Conservation (phyloP, 2,329 filamentous ascomycete species). For the Volutella citrinella region DNA sequence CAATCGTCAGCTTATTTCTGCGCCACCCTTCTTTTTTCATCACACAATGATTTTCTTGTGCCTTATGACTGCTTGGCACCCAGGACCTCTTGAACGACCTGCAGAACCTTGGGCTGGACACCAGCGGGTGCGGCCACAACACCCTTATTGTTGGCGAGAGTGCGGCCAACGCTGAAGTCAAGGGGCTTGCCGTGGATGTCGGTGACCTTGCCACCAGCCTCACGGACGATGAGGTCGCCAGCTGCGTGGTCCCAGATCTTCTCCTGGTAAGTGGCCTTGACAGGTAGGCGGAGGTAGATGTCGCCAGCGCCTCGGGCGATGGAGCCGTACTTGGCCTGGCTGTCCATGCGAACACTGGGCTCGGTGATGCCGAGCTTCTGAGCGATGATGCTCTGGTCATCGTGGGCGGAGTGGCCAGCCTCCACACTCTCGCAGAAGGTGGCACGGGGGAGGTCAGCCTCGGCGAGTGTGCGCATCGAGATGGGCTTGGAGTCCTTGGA, state of each 20-base stretch:
- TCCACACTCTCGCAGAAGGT: conserved; percentile 98
- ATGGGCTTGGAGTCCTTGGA: conserved; percentile 57
- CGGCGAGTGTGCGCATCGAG: conserved; percentile 69
- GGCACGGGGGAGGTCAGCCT: conserved; percentile 65
- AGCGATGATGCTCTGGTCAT: conserved; percentile 79
- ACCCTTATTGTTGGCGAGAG: conserved; percentile 85
- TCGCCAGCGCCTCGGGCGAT: conserved; percentile 93
- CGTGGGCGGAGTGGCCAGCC: conserved; percentile 85
- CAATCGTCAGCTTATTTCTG: too few species aligned
- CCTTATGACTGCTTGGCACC: conserved; percentile 30
- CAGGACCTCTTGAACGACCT: conserved; percentile 79
- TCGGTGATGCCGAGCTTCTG: conserved; percentile 80
- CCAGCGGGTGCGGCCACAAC: conserved; percentile 82
- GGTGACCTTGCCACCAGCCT: conserved; percentile 88
- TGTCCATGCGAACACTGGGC: conserved; percentile 93
- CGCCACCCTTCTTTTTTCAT: conserved; percentile 7
- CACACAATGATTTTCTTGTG: background rate
- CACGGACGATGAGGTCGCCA: conserved; percentile 88
- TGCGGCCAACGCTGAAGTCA: conserved; percentile 84
- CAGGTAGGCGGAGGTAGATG: conserved; percentile 87
- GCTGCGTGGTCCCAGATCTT: conserved; percentile 99
- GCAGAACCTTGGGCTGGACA: conserved; percentile 73
- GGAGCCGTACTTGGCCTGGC: conserved; percentile 94
- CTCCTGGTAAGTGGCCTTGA: conserved; percentile 85
- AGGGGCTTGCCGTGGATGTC: conserved; percentile 82